Conservation (phyloP, 306 rosid genomes). For the Lablab purpureus region DNA sequence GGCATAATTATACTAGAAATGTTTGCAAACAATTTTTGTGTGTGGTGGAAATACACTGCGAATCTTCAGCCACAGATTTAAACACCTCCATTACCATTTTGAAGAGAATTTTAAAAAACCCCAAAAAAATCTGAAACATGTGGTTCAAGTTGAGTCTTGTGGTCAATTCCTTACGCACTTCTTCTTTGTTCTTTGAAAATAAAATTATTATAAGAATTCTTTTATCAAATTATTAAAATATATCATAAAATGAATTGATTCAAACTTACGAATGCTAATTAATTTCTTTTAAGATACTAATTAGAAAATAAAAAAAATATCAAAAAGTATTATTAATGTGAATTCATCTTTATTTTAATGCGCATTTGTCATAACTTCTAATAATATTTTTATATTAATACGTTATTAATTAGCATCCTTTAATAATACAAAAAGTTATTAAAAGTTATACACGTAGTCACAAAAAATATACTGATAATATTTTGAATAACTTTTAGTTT, state of each 20-base stretch:
- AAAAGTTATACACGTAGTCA: background rate
- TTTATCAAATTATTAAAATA: background rate
- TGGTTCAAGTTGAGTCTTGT: slow-evolving; percentile 15
- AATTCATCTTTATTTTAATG: background rate
- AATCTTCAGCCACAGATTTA: background rate
- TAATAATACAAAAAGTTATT: background rate
- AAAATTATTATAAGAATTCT: background rate
- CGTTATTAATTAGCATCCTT: background rate
- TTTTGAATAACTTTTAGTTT: no score
- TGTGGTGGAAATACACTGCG: background rate
- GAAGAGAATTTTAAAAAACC: background rate
- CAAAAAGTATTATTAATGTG: background rate
- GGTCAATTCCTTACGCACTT: background rate
- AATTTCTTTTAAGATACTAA: background rate
- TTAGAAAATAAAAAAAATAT: background rate
- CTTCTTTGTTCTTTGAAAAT: background rate
- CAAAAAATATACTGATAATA: background rate
- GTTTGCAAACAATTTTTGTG: background rate
- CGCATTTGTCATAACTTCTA: background rate
- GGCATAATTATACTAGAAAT: background rate
- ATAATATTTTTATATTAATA: background rate
- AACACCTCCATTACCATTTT: background rate
- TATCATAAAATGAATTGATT: background rate
- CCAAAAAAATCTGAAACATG: background rate
- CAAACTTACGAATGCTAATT: background rate